phyloP scores from a whole-genome alignment of 2,329 filamentous ascomycete species.

The Colletotrichum caudatum region DNA sequence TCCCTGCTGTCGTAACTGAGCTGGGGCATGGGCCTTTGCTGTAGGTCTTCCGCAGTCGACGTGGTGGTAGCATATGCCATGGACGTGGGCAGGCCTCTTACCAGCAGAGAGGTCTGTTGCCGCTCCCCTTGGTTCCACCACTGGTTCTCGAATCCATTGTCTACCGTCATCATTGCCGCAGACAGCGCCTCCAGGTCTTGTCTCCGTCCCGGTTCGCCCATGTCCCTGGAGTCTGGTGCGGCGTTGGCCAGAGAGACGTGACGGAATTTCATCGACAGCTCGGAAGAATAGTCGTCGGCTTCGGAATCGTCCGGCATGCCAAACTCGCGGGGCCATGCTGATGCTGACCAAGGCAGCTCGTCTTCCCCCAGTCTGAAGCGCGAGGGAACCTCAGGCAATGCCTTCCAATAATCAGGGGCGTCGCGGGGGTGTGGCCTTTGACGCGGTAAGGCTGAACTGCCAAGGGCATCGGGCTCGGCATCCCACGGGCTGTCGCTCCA shows the following conservation, averaged over 20 bases:
- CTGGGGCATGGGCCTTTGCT: conserved; percentile 14
- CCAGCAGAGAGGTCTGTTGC: conserved; percentile 43
- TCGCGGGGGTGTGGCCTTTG: conserved; percentile 39
- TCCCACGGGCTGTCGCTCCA: conserved; percentile 63
- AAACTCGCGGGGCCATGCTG: conserved; percentile 49
- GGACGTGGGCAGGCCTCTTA: conserved; percentile 46
- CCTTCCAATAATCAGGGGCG: conserved; percentile 54
- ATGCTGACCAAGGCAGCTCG: conserved; percentile 60
- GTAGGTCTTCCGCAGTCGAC: conserved; percentile 15
- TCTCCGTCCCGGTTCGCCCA: conserved; percentile 33
- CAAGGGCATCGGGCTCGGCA: conserved; percentile 49
- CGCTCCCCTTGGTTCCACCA: conserved; percentile 66
- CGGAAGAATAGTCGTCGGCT: conserved; percentile 32
- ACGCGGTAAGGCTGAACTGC: conserved; percentile 46
- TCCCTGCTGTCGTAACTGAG: conserved; percentile 15
- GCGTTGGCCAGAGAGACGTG: conserved; percentile 19
- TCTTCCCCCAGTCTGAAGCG: conserved; percentile 61
- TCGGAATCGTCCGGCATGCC: conserved; percentile 32
- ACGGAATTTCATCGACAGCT: conserved; percentile 39
- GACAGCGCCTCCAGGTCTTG: conserved; percentile 62
- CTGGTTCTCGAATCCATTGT: conserved; percentile 69
- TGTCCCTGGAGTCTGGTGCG: conserved; percentile 2
- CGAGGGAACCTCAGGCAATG: conserved; percentile 55
- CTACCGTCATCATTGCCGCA: conserved; percentile 67
- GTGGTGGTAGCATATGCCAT: conserved; percentile 24